Base-by-base conservation (phyloP, 306 rosid genomes). In the Senna siamea region DNA sequence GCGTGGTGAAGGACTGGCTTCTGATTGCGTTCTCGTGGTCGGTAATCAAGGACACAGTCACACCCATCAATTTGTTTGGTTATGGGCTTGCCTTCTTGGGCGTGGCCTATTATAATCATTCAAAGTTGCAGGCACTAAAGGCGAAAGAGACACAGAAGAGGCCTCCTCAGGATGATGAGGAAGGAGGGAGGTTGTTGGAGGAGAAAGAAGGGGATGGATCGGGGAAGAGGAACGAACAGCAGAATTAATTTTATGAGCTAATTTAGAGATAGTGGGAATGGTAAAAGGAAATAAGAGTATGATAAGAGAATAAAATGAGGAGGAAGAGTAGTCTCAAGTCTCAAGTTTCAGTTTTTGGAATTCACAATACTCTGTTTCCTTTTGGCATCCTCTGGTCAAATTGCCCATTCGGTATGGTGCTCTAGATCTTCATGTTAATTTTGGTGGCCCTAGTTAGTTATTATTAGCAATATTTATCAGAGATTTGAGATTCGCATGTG, bases 11-110 rank as follows among this genome's bases (percentile, higher is more conserved):
- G 67, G 91, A 87, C 26, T 87, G 91, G 91, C 70, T 87, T 9
- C 26, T 87, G 65, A 87, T 87, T 9, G 89, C 89, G 4, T 87
- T 85, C 64, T 87, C 91, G 0, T 87, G 91, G 91, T 84, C 91
- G 19, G 91, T 87, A 9, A 87, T 87, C 15, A 84, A 82, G 87
- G 91, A 87, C 53, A 87, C 85, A 0, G 89, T 87, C 30, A 87
- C 91, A 5, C 82, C 87, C 20, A 65, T 87, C 73, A 87, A 87
- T 81, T 72, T 87, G 84, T 53, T 85, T 3, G 91, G 91, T 0
- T 87, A 87, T 44, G 88, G 87, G 0, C 81, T 87, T 67, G 91
- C 91, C 0, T 87, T 87, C 41, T 26, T 87, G 61, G 91, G 91
- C 0, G 91, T 87, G 26, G 91, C 68, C 2, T 87, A 87, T 44